Base-by-base conservation (phyloP, 2,329 filamentous ascomycete genomes). In the Colletotrichum gigasporum region DNA sequence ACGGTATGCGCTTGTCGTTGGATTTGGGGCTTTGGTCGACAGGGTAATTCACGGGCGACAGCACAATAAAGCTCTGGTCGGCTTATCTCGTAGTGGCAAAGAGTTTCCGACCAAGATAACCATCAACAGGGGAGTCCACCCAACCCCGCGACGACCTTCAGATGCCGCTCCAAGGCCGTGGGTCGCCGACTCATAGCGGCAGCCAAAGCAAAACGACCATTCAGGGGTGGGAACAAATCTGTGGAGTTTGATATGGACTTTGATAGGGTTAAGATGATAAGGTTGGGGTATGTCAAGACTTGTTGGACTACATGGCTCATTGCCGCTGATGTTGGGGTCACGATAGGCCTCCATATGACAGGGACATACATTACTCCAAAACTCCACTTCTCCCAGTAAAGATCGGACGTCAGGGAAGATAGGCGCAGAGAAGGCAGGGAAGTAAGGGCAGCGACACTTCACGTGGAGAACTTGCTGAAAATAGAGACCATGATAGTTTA, bases 91-190 rank as follows among this genome's bases (percentile, higher is more conserved):
- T 50, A 16, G 34, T 41, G 41, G 61, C 56, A 54, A 35, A 61
- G 48, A 42, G 22, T 18, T 64, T 16, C 55, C 55, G 61, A 61
- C 54, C 28, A 42, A 61, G 61, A 64, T 61, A 61, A 18, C 32
- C 41, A 35, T 64, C 48, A 22, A 55, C 20, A 54, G 16, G 48
- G 26, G 35, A 39, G 22, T 9, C 39, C 32, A 59, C 39, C 24
- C 47, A 59, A 59, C 53, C 60, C 60, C 47, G 60, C 60, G 54
- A 63, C 37, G 41, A 64, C 48, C 56, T 53, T 50, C 47, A 54
- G 56, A 50, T 61, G 61, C 61, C 56, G 56, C 56, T 60, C 47
- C 55, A 64, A 64, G 48, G 28, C 61, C 56, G 28, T 61, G 47
- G 61, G 61, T 54, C 41, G 16, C 55, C 34, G 32, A 50, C 16